Conservation (phyloP, 129 eudicot species). For the Solidago caesia region DNA sequence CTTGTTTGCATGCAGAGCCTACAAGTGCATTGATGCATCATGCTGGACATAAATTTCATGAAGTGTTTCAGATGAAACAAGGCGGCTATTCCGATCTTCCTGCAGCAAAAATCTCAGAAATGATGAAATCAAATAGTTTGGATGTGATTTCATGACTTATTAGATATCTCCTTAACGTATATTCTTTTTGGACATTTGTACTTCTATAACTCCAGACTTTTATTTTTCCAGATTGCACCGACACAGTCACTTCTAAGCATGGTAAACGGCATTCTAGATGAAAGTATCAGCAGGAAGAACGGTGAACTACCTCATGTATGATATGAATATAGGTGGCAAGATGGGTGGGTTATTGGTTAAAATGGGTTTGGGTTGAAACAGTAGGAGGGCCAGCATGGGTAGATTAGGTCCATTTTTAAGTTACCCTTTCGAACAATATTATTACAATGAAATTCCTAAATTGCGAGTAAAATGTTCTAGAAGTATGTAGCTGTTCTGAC, state of each 20-base stretch:
- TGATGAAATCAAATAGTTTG: slow-evolving; percentile 84
- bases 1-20: slow-evolving; percentile 48
- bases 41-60: slow-evolving; percentile 77
- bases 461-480: too few species aligned
- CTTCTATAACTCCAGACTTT: slow-evolving; percentile 23
- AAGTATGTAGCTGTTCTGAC: not conserved
- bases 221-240: slow-evolving; percentile 74
- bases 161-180: slow-evolving; percentile 8
- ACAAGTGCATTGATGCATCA: slow-evolving; percentile 54
- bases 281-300: slow-evolving; percentile 74
- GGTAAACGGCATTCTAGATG: slow-evolving; percentile 84
- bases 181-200: slow-evolving; percentile 1
- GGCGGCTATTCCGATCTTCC: slow-evolving; percentile 80
- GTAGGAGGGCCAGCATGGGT: not conserved
- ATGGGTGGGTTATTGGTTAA: not conserved
- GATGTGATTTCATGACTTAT: slow-evolving; percentile 50
- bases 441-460: too few species aligned
- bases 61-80: slow-evolving; percentile 86
- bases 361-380: not conserved
- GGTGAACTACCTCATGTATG: slow-evolving; percentile 95
- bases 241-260: slow-evolving; percentile 90
- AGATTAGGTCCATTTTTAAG: not conserved
- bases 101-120: slow-evolving; percentile 72
- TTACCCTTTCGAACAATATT: too few species aligned
- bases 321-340: not conserved